Evolutionary conservation across 495 filamentous ascomycete species (phyloP), one percentile per base, ranked within the genome.

Genomic region (Podospora didyma): DNA sequence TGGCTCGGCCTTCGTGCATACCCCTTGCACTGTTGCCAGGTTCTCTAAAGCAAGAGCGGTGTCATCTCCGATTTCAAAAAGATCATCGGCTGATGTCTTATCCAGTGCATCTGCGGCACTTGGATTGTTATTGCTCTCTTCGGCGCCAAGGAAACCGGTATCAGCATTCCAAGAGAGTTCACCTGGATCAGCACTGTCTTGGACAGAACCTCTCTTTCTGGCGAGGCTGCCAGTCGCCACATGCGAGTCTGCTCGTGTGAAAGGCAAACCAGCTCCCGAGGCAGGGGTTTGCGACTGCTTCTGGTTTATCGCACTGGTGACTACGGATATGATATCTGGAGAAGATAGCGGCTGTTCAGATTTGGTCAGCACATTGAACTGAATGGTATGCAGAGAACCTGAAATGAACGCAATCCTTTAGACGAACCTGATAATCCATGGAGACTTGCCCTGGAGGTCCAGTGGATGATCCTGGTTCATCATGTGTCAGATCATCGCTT

Each of bases 271-370:
- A 21, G 22, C 45, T 22, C 10, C 3, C 16, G n/a, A 26, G 14
- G 6, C 2, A 21, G 19, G 17, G 39, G 50, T 20, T 4, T 26
- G 46, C 50, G 20, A 39, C 22, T 54, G 53, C 20, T 26, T 52
- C 5, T 44, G 17, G 23, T 37, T 62, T 7, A 51, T 3, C 10
- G 34, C 17, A 7, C 28, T 21, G 2, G 61, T 22, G 31, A 59
- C 54, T n/a, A 58, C 62, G 5, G 52, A 53, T 23, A 65, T 42
- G 7, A 61, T 49, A 48, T 65, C 62, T 9, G 62, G 62, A 1
- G 62, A 65, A 0, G 62, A 65, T 22, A 22, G 28, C 28, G 35
- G 17, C 47, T 31, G 47, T 17, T 19, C 11, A 31, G 21, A 20
- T 49, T 2, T 28, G 4, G 26, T 31, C 9, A 31, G 26, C 9